Evolutionary conservation across 305 asterid genomes (phyloP).

Genomic region (Fraxinus floribunda): DNA sequence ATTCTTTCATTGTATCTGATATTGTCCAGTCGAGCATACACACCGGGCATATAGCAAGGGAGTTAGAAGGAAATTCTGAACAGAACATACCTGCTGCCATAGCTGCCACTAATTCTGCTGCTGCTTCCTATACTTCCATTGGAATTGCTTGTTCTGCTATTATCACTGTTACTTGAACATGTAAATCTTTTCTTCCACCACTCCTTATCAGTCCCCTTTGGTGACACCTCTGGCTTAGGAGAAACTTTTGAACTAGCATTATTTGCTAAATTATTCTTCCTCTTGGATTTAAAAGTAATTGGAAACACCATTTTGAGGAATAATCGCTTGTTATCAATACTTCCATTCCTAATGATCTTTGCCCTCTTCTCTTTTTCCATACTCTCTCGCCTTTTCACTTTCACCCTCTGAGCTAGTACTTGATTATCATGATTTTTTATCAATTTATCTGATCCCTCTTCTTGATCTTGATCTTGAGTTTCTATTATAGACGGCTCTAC

Average conservation of each 20-base stretch:
- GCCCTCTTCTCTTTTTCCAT: slow-evolving; percentile 18
- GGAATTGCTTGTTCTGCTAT: slow-evolving; percentile 36
- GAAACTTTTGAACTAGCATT: slow-evolving; percentile 43
- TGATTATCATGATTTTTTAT: not conserved
- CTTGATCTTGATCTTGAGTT: not conserved
- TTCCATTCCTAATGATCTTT: slow-evolving; percentile 33
- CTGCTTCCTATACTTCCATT: slow-evolving; percentile 34
- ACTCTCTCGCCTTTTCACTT: slow-evolving; percentile 32
- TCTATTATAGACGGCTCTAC: slow-evolving; percentile 29
- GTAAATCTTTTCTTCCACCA: slow-evolving; percentile 81
- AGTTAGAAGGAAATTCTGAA: not conserved
- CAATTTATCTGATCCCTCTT: not conserved
- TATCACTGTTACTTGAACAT: slow-evolving; percentile 55
- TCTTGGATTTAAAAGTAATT: slow-evolving; percentile 34
- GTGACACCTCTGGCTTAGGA: slow-evolving; percentile 42
- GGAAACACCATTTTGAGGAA: slow-evolving; percentile 61
- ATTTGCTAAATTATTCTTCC: slow-evolving; percentile 25
- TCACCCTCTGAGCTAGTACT: slow-evolving; percentile 22
- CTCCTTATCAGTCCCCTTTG: slow-evolving; percentile 45
- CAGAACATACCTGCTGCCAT: slow-evolving; percentile 26
- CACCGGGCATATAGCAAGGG: not conserved
- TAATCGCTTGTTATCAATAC: slow-evolving; percentile 40
- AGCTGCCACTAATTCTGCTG: slow-evolving; percentile 27
- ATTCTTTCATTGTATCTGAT: not conserved
- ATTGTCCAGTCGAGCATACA: not conserved